Base-by-base conservation (phyloP, 2,329 filamentous ascomycete species). In the Trichoderma pleuroti region DNA sequence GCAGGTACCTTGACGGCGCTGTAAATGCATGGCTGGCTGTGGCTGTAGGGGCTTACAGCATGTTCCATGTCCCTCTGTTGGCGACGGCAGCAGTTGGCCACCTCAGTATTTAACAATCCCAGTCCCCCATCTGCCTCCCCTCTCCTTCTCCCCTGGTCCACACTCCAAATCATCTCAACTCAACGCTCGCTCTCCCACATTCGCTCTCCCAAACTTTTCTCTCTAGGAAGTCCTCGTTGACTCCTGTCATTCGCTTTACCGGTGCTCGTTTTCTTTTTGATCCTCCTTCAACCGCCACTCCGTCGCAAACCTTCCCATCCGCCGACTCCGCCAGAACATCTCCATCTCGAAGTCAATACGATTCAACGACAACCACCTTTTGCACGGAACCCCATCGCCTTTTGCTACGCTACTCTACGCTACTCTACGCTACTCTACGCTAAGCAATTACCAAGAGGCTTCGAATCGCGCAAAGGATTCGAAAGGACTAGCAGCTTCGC, bases 191-290 rank as follows among this genome's bases (percentile, higher is more conserved):
- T 73, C 73, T 73, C 74, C 76, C 76, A 86, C 85, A 81, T 81
- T 86, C 85, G 84, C 85, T 72, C 59, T 28, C 68, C 56, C 78
- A 78, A 79, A 79, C 80, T 77, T 76, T 76, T 75, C 80, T 79
- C 76, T 75, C 80, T 86, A 88, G 88, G 88, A 90, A 90, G 88
- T 89, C 88, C 89, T 91, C 88, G 88, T 86, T 83, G 89, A 85
- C 88, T 91, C 89, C 88, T 90, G 88, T 90, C 89, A 89, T 88
- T 91, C 89, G 89, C 89, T 91, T 90, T 83, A 81, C 80, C 79
- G 81, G 81, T 84, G 83, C 83, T 85, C 83, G 81, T 81, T 84
- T 84, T 84, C 82, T 81, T 81, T 80, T 82, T 83, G 82, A 81
- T 81, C 80, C 80, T 76, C 77, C 77, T 81, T 77, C 77, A 77